Conservation (phyloP, 805 yeast genomes). For the Ascoidea rubescens region DNA sequence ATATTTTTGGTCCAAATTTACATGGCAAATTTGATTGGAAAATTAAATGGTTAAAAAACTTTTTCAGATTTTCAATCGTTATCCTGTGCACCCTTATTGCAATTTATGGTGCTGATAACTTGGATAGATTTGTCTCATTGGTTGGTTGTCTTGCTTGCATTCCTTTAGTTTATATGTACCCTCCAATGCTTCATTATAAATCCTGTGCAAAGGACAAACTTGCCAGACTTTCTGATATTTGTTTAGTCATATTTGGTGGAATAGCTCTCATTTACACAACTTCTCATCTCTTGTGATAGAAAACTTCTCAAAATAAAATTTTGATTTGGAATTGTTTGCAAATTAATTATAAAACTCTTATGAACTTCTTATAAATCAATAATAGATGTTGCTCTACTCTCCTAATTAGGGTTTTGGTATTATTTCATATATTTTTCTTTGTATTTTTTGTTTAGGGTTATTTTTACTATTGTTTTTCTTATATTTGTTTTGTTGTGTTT, state of each 20-base stretch:
- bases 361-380: no score
- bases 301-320: no score
- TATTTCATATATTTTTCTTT: no score
- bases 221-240: constrained; percentile 30
- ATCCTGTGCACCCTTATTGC: constrained; percentile 42
- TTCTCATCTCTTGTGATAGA: constrained; percentile 20
- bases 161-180: constrained; percentile 76
- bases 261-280: constrained; percentile 57
- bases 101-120: constrained; percentile 49
- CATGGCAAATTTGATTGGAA: constrained; percentile 37
- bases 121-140: constrained; percentile 65
- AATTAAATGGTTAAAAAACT: constrained; percentile 56
- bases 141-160: constrained; percentile 80
- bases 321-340: no score
- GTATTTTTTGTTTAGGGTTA: no score
- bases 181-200: constrained; percentile 60
- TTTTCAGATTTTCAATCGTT: constrained; percentile 41
- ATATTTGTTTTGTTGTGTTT: no score
- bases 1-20: constrained; percentile 29
- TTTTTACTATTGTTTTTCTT: no score
- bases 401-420: no score
- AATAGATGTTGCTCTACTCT: no score
- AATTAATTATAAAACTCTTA: no score
- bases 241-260: constrained; percentile 41
- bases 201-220: constrained; percentile 27